Conservation (phyloP, 176 grass and related monocot species). For the Saccharum spontaneum region DNA sequence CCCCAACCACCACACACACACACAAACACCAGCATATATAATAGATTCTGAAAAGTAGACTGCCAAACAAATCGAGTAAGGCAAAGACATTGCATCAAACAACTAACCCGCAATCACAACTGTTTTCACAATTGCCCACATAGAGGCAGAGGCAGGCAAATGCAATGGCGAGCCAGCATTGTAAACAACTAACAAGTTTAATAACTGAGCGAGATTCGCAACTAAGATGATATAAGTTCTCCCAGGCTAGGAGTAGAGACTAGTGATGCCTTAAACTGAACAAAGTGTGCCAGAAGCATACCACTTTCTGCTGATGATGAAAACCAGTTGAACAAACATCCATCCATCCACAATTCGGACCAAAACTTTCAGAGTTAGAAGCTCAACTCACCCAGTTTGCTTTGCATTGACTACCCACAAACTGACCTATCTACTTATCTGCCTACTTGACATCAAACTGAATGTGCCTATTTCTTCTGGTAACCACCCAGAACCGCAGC, state of each 20-base stretch:
- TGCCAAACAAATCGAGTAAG: not conserved
- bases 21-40: not conserved
- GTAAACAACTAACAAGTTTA: not conserved
- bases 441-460: conserved; percentile 8
- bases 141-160: not conserved
- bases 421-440: not conserved
- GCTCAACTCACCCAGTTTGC: not conserved
- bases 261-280: not conserved
- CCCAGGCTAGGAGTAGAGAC: not conserved
- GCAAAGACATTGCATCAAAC: not conserved
- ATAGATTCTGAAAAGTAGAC: too few relatives aligned
- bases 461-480: not conserved
- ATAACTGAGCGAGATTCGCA: not conserved
- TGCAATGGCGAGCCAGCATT: not conserved
- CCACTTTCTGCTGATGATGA: not conserved
- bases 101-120: not conserved
- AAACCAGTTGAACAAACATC: conserved; percentile 4
- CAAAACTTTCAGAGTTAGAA: not conserved
- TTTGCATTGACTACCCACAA: not conserved
- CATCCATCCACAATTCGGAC: conserved; percentile 13
- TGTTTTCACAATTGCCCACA: not conserved
- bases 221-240: not conserved
- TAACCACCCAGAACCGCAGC: not conserved
- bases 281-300: not conserved
- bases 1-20: too few relatives aligned